A percentile compares a stretch with the other conserved stretches of the same genome.
Conservation (phyloP, 2,329 filamentous ascomycete species). For the Aspergillus awamori region DNA sequence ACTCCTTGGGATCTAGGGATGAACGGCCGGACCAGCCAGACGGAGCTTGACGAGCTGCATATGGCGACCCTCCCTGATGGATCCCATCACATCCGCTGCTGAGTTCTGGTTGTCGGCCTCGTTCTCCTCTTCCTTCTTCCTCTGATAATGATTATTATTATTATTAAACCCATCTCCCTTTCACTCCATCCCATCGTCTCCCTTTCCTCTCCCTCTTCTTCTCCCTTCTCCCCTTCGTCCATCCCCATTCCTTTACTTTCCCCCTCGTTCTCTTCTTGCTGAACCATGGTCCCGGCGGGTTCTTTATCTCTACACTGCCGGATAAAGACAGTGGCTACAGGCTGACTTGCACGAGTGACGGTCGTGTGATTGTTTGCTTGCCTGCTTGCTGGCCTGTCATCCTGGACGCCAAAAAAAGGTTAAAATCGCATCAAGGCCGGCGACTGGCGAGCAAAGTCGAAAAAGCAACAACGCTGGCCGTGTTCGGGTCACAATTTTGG, state of each 20-base stretch:
- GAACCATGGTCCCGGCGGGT: slow-evolving; percentile 8
- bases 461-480: slow-evolving; percentile 6
- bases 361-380: slow-evolving; percentile 9
- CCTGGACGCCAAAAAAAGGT: slow-evolving; percentile 10
- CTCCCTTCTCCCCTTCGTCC: slow-evolving; percentile 5
- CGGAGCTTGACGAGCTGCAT: slow-evolving; percentile 15
- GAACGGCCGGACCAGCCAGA: background rate
- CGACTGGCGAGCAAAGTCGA: background rate
- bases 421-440: slow-evolving; percentile 4
- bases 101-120: slow-evolving; percentile 3
- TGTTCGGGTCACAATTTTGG: slow-evolving; percentile 5
- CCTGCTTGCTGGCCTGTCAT: slow-evolving; percentile 2
- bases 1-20: slow-evolving; percentile 3
- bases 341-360: slow-evolving; percentile 5
- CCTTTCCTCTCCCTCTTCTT: slow-evolving; percentile 3
- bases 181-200: background rate
- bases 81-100: slow-evolving; percentile 17
- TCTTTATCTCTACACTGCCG: slow-evolving; percentile 11
- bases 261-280: background rate
- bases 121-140: slow-evolving; percentile 11
- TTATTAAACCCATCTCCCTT: slow-evolving; percentile 9
- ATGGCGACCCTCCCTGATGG: slow-evolving; percentile 7
- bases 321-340: slow-evolving; percentile 7
- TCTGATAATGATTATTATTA: background rate
- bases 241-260: background rate